These are phyloP conservation scores for Chenopodium formosanum DNA, from an alignment of 148 eudicot genomes.

Conservation along the genomic window DNA sequence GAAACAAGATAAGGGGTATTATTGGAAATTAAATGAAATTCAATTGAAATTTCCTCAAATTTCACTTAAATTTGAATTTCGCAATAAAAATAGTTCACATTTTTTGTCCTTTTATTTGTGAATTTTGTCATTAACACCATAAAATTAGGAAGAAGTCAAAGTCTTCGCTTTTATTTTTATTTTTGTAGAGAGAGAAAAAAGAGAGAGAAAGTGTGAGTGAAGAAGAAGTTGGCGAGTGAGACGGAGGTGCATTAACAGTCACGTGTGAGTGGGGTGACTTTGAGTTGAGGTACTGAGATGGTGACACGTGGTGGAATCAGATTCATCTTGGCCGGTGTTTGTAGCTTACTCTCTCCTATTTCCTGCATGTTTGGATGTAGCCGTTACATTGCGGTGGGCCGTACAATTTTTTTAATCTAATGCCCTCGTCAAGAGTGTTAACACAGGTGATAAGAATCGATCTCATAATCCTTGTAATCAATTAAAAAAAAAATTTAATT, in stretches of 20 bases:
- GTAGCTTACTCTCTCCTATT: neutral
- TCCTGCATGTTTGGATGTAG: constrained; percentile 24
- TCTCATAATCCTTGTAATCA: no score
- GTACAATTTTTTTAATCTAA: neutral
- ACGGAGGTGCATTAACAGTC: constrained; percentile 38
- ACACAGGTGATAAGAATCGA: no score
- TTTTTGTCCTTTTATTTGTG: constrained; percentile 16
- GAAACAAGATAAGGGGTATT: constrained; percentile 21
- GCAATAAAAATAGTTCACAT: neutral
- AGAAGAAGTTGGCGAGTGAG: constrained; percentile 31
- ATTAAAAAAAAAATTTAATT: no score
- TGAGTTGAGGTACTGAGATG: neutral
- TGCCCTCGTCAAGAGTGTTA: no score
- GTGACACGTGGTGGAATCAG: constrained; percentile 13
- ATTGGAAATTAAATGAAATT: constrained; percentile 38
- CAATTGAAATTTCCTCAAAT: constrained; percentile 49
- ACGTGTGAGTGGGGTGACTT: constrained; percentile 28
- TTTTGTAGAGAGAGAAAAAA: neutral
- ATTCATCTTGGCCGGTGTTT: constrained; percentile 6
- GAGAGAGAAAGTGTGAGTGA: neutral
- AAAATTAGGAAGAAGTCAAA: constrained; percentile 9
- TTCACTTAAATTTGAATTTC: constrained; percentile 25
- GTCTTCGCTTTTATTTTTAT: neutral
- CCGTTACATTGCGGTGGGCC: constrained; percentile 14
- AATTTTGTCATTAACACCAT: neutral